Evolutionary conservation across 495 filamentous ascomycete species (phyloP).

Genomic region (Melanomma pulvis-pyrius): DNA sequence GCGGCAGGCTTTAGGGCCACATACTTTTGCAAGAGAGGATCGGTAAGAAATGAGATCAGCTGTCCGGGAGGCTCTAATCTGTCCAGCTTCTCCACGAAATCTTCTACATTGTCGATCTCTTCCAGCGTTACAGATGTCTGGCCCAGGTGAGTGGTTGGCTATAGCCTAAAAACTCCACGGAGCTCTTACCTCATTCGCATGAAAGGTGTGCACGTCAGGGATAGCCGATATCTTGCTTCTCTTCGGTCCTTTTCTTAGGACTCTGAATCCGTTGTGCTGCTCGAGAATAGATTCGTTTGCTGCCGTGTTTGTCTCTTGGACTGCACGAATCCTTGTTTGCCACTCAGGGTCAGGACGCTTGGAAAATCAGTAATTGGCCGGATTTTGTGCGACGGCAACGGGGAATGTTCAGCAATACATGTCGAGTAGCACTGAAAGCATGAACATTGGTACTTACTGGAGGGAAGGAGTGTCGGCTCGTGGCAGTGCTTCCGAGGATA

Average conservation of each 20-base stretch:
- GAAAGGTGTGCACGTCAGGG: constrained; percentile 73
- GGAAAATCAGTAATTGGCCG: constrained; percentile 15
- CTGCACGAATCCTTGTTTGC: constrained; percentile 65
- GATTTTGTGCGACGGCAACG: constrained; percentile 1
- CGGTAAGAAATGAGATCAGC: constrained; percentile 72
- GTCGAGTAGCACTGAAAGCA: neutral
- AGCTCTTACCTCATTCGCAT: constrained; percentile 61
- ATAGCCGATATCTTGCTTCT: constrained; percentile 53
- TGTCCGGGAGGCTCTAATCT: constrained; percentile 81
- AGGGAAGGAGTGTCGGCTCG: constrained; percentile 46
- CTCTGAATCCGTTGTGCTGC: constrained; percentile 55
- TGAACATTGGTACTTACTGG: constrained; percentile 39
- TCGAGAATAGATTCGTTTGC: constrained; percentile 1
- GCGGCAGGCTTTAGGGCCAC: constrained; percentile 65
- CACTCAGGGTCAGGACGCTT: constrained; percentile 79
- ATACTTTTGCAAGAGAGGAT: constrained; percentile 78
- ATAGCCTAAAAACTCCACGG: constrained; percentile 7
- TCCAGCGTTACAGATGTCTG: constrained; percentile 71
- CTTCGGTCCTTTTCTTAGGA: constrained; percentile 53
- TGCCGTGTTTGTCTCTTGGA: constrained; percentile 61
- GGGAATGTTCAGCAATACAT: neutral
- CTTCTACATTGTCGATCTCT: constrained; percentile 71
- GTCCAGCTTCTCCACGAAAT: constrained; percentile 76
- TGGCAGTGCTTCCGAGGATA: constrained; percentile 67
- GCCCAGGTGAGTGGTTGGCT: neutral